phyloP scores from a whole-genome alignment of 148 eudicot genomes.

The Fagopyrum tataricum region DNA sequence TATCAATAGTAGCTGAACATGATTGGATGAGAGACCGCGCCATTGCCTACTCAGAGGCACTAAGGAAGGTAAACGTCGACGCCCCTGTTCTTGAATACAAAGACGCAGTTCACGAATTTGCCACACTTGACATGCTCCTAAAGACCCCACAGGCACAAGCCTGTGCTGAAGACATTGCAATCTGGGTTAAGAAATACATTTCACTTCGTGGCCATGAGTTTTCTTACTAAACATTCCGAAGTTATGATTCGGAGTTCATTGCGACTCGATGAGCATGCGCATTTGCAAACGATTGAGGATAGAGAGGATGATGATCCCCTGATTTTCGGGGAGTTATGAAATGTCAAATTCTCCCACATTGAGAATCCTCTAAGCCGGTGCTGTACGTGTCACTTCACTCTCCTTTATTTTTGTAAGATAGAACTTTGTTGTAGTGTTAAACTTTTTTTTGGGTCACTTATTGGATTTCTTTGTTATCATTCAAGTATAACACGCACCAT shows the following conservation, averaged over 20 bases:
- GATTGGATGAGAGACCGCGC: slow-evolving; percentile 99
- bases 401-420: slow-evolving; percentile 13
- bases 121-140: slow-evolving; percentile 90
- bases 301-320: background rate
- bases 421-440: background rate
- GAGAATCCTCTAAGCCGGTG: background rate
- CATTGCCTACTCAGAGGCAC: slow-evolving; percentile 83
- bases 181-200: slow-evolving; percentile 92
- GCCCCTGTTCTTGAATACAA: slow-evolving; percentile 92
- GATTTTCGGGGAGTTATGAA: background rate
- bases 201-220: slow-evolving; percentile 93
- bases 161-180: slow-evolving; percentile 89
- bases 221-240: slow-evolving; percentile 43
- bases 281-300: background rate
- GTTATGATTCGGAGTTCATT: no score
- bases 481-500: slow-evolving; percentile 2
- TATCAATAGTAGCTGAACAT: slow-evolving; percentile 80
- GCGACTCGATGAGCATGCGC: no score
- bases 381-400: background rate
- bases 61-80: slow-evolving; percentile 74
- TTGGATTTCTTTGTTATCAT: background rate
- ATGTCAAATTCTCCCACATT: no score
- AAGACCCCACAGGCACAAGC: slow-evolving; percentile 94
- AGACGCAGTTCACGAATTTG: slow-evolving; percentile 94
- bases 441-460: background rate